Base-by-base conservation (phyloP, 1,284 basidiomycete species). In the Sutorius eximius region DNA sequence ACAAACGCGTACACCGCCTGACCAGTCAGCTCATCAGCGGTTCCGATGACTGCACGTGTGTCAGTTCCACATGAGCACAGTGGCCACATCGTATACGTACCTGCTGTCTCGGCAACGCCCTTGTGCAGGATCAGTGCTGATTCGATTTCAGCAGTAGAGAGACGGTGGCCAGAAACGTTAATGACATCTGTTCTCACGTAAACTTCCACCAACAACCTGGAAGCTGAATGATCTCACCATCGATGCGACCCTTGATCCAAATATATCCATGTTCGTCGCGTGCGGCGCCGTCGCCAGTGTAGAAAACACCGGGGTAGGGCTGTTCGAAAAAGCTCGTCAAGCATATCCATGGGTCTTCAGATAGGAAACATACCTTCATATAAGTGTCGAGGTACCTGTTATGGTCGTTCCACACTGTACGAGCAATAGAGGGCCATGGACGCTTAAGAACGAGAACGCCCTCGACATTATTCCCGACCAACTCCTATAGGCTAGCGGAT, bases 121-220 rank as follows among this genome's bases (percentile, higher is more conserved):
- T 86, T 85, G 79, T 98, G 95, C 65, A 91, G 75, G 72, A 98
- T 96, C 49, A 99, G 81, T 3, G 95, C 95, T 6, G 91, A 93
- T 78, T 99, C 96, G 62, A 99, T 96, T 77, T 99, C 96, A 55
- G 96, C 95, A 0, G 96, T 99, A 40, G 93, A 96, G 52, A 99
- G 80, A 70, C 97, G 89, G 74, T 99, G 96, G 3, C 96, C 97
- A 37, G 96, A 97, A 33, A 96, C 93, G 74, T 94, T 95, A 77
- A 93, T 92, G 51, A 93, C 90, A 73, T 92, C 87, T 89, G 62
- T 3, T 45, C 33, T 15, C n/a, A 7, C 29, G 32, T 61, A 22
- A 61, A 38, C 29, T 41, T 40, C 33, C 16, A 47, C 29, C 13
- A 22, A 37, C 42, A 30, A 34, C 37, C 24, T 22, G 24, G 33